phyloP scores from a whole-genome alignment of 2,329 filamentous ascomycete species.

The Lecanicillium sp. region DNA sequence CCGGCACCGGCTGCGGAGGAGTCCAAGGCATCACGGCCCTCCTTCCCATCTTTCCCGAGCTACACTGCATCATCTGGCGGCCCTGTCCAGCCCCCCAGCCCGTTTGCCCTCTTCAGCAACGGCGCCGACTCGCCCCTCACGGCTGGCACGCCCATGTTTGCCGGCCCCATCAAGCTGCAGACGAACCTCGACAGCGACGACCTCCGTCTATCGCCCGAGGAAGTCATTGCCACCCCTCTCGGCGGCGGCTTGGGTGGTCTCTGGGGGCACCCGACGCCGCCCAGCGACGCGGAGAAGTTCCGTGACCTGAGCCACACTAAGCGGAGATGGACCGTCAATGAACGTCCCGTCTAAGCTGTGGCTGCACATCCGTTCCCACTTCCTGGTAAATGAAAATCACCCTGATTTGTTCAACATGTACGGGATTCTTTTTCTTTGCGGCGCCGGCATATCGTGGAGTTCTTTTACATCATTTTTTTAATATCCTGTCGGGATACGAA shows the following conservation, averaged over 20 bases:
- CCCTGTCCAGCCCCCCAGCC: conserved; percentile 1
- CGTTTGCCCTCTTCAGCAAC: neutral
- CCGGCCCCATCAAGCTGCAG: conserved; percentile 31
- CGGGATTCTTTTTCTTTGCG: no score
- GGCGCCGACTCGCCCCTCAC: neutral
- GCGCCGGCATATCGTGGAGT: no score
- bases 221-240: conserved; percentile 29
- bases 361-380: no score
- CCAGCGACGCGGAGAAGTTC: conserved; percentile 39
- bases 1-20: neutral
- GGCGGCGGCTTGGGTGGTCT: conserved; percentile 36
- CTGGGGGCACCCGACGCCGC: conserved; percentile 39
- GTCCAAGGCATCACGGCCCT: neutral
- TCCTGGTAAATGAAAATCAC: no score
- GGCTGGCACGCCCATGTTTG: conserved; percentile 21
- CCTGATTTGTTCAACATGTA: no score
- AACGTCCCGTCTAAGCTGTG: conserved; percentile 29
- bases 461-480: no score
- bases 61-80: conserved; percentile 7
- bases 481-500: no score
- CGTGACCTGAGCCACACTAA: conserved; percentile 43
- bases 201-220: conserved; percentile 21
- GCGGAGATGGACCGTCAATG: conserved; percentile 51
- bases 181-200: conserved; percentile 27
- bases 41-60: conserved; percentile 1